Evolutionary conservation across 2,329 filamentous ascomycete species (phyloP).

Genomic region (Diaporthe sp.): DNA sequence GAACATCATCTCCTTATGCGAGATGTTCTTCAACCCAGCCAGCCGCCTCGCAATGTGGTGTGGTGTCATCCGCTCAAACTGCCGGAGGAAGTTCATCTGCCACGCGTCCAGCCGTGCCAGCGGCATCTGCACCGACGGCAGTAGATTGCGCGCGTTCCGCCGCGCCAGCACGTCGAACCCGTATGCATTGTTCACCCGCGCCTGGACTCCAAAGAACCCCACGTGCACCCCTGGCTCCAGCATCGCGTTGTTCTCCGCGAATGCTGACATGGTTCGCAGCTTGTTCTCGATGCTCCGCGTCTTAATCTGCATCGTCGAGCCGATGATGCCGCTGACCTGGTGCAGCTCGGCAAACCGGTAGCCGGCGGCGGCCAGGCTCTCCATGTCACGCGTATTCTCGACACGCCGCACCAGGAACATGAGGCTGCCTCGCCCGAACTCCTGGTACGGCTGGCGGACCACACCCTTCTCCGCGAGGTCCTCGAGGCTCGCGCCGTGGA

Average conservation of each 20-base stretch:
- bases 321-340: conserved; percentile 78
- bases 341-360: conserved; percentile 82
- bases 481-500: conserved; percentile 42
- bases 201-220: conserved; percentile 70
- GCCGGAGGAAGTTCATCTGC: conserved; percentile 68
- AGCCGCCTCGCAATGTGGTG: conserved; percentile 55
- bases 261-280: conserved; percentile 75
- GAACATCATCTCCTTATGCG: conserved; percentile 60
- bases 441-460: conserved; percentile 43
- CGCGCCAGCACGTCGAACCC: conserved; percentile 76
- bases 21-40: conserved; percentile 54
- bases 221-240: conserved; percentile 69
- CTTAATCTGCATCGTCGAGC: conserved; percentile 81
- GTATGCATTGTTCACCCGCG: conserved; percentile 60
- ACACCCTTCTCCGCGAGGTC: conserved; percentile 59
- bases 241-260: conserved; percentile 62
- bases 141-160: conserved; percentile 67
- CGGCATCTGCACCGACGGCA: conserved; percentile 71
- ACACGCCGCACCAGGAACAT: conserved; percentile 83
- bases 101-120: conserved; percentile 66
- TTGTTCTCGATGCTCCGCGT: conserved; percentile 71
- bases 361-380: conserved; percentile 77
- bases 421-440: conserved; percentile 80
- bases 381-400: conserved; percentile 68
- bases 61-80: conserved; percentile 62